Evolutionary conservation across 768 basidiomycete species (phyloP).

Genomic region (Rickenella mellea): DNA sequence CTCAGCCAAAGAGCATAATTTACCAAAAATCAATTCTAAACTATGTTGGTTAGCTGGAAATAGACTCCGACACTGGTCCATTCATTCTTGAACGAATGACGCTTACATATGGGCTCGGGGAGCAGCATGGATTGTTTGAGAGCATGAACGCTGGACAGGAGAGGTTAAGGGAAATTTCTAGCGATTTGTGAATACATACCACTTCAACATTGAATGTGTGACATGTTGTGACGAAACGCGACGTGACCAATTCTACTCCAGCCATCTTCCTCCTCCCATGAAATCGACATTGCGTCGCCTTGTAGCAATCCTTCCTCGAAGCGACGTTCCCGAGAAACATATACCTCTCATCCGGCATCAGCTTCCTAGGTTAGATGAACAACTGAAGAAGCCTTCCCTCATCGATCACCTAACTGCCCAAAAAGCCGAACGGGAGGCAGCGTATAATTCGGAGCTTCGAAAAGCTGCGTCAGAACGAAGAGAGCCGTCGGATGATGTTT

Average conservation of each 20-base stretch:
- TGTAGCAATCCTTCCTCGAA: background rate
- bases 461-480: background rate
- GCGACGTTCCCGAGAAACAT: background rate
- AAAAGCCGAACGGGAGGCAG: conserved; percentile 1
- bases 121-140: conserved; percentile 63
- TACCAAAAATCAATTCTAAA: background rate
- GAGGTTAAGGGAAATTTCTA: conserved; percentile 8
- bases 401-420: conserved; percentile 1
- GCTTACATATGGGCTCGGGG: conserved; percentile 75
- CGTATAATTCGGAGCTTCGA: background rate
- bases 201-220: too few species aligned
- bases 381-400: conserved; percentile 1
- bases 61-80: conserved; percentile 34
- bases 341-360: background rate
- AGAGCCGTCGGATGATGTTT: background rate
- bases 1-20: background rate
- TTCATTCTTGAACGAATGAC: conserved; percentile 63
- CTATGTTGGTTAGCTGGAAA: conserved; percentile 47
- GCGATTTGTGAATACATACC: too few species aligned
- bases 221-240: too few species aligned
- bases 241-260: too few species aligned
- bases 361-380: background rate
- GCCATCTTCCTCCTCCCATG: background rate
- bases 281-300: background rate
- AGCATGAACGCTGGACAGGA: conserved; percentile 31